Percentiles rank a stretch among this genome's conserved stretches.
Evolutionary conservation across 176 grass and related monocot genomes (phyloP).

Genomic region (Oryza meridionalis): DNA sequence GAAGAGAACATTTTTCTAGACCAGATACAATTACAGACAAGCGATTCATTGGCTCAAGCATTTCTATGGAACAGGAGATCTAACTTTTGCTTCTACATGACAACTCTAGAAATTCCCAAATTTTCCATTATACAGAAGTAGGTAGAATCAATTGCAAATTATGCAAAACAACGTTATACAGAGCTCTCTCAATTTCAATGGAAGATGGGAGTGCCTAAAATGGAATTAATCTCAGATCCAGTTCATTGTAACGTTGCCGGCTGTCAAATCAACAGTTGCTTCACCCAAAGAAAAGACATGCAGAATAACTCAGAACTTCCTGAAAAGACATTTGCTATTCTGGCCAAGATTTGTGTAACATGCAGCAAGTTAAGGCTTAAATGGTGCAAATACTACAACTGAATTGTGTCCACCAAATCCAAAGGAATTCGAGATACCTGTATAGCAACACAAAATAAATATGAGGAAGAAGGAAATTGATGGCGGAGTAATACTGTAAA

Average conservation of each 20-base stretch:
- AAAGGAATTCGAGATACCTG: constrained; percentile 97
- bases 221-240: constrained; percentile 28
- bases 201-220: constrained; percentile 34
- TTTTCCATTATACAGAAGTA: constrained; percentile 39
- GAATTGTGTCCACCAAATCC: constrained; percentile 99
- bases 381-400: constrained; percentile 95
- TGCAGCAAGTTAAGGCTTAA: constrained; percentile 64
- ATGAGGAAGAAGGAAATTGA: constrained; percentile 12
- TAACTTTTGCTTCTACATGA: constrained; percentile 38
- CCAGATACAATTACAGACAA: constrained; percentile 27
- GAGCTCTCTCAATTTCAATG: constrained; percentile 35
- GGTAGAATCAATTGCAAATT: constrained; percentile 45
- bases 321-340: constrained; percentile 15
- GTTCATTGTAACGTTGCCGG: constrained; percentile 32
- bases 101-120: constrained; percentile 14
- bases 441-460: constrained; percentile 10
- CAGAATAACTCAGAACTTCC: constrained; percentile 27
- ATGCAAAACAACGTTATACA: constrained; percentile 42
- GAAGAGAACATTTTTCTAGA: not conserved
- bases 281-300: constrained; percentile 28
- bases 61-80: constrained; percentile 22
- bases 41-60: constrained; percentile 28
- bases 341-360: constrained; percentile 38
- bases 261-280: constrained; percentile 27
- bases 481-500: not conserved